phyloP scores from a whole-genome alignment of 2,329 filamentous ascomycete species.

The Botrytis byssoidea region DNA sequence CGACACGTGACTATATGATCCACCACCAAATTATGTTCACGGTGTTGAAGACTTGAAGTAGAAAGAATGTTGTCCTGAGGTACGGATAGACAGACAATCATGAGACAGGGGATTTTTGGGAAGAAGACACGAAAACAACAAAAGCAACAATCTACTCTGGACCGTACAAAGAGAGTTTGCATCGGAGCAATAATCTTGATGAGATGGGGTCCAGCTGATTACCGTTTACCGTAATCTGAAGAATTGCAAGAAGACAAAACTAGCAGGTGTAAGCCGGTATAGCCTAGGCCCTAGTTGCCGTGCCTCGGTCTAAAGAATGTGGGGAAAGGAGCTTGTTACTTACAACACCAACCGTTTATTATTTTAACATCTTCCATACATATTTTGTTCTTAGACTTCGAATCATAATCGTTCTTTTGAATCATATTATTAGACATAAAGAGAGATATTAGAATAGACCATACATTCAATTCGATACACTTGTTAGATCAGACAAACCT shows the following conservation, averaged over 20 bases:
- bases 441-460: conserved; percentile 24
- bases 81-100: not conserved
- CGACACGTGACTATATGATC: not conserved
- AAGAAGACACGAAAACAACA: not conserved
- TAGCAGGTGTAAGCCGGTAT: not conserved
- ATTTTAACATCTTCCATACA: not conserved
- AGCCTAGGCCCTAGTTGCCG: conserved; percentile 2
- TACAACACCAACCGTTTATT: not conserved
- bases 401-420: conserved; percentile 9
- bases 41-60: not conserved
- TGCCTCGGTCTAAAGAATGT: conserved; percentile 21
- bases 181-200: not conserved
- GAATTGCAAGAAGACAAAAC: not conserved
- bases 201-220: not conserved
- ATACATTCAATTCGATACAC: not conserved
- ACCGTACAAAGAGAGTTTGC: not conserved
- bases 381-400: not conserved
- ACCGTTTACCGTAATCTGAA: not conserved
- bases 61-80: not conserved
- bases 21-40: not conserved
- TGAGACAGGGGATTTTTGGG: not conserved
- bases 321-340: conserved; percentile 15
- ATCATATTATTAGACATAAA: conserved; percentile 6
- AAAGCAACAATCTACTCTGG: not conserved
- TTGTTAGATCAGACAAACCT: not conserved